Base-by-base conservation (phyloP, 306 rosid species). In the Medicago arabica region DNA sequence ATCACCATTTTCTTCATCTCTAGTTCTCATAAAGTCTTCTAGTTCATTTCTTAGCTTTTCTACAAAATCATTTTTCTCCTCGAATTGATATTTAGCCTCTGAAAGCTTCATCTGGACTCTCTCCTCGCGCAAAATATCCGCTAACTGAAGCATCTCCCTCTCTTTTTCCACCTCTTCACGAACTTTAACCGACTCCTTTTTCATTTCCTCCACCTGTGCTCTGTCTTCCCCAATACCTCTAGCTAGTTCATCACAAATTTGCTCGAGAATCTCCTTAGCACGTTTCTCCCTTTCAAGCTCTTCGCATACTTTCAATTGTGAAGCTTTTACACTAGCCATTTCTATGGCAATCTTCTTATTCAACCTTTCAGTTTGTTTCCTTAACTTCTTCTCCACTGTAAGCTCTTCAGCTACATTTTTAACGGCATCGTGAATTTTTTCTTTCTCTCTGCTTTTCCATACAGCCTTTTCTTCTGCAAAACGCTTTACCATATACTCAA, bases 71-170 rank as follows among this genome's bases (percentile, higher is more conserved):
- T 92, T 94, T 80, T 94, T 88, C 88, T 92, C 98, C 86, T 94
- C 98, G 36, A 88, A 94, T 23, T 94, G 91, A 78, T 86, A 89
- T 61, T 87, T 94, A 0, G 97, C 98, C 67, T 94, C 98, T 0
- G 95, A 88, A n/a, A 94, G 92, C 89, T 94, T 94, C 98, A 94
- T 92, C 69, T 94, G 98, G 43, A 94, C 97, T 85, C 98, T 88
- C 81, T 94, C 97, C 86, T 94, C 98, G 0, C 97, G 88, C 69
- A 90, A 81, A 47, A 90, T 84, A 80, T 94, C 96, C 0, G 97
- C 98, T 51, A 94, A 51, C 80, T 88, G 98, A 80, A 94, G 96
- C 98, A 94, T 94, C 74, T 91, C 90, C 80, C 97, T 88, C 85
- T 94, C 98, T 83, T 90, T 85, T 55, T 91, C 97, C 43, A 94